These are phyloP conservation scores for Eurotiales sp. DNA, from an alignment of 2,329 filamentous ascomycete genomes.

Conservation along the genomic window DNA sequence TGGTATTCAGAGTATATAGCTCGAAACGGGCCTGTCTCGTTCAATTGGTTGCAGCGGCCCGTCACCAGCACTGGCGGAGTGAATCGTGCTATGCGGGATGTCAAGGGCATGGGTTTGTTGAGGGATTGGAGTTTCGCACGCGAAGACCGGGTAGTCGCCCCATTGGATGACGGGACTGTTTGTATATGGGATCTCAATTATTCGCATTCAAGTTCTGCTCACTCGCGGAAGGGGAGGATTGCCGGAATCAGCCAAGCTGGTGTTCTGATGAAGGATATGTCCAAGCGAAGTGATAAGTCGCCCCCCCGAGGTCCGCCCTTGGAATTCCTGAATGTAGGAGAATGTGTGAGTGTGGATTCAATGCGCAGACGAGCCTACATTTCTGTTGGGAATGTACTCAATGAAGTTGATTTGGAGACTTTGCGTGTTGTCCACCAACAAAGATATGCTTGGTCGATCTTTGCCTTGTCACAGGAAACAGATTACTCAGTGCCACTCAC, in stretches of 20 bases:
- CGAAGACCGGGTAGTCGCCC: conserved; percentile 65
- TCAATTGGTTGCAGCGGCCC: conserved; percentile 73
- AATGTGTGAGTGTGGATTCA: conserved; percentile 78
- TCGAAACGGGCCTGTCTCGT: conserved; percentile 66
- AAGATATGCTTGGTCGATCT: conserved; percentile 77
- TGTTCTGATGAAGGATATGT: conserved; percentile 65
- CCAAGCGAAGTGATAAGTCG: conserved; percentile 51
- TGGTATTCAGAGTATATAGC: conserved; percentile 92
- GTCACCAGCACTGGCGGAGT: conserved; percentile 27
- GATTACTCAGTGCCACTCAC: conserved; percentile 68
- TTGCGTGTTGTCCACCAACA: conserved; percentile 66
- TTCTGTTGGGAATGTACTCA: conserved; percentile 70
- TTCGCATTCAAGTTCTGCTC: conserved; percentile 27
- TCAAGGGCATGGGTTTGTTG: conserved; percentile 69
- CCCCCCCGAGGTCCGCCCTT: conserved; percentile 24
- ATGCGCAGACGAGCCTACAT: conserved; percentile 67
- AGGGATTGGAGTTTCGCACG: conserved; percentile 50
- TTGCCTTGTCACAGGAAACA: conserved; percentile 68
- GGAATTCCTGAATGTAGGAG: conserved; percentile 56
- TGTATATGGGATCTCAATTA: conserved; percentile 74
- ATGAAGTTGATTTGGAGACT: conserved; percentile 76
- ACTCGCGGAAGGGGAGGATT: conserved; percentile 52
- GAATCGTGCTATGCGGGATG: conserved; percentile 46
- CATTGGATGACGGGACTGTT: conserved; percentile 83
- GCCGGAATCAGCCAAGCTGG: conserved; percentile 63